Conservation (phyloP, 176 grass and related monocot genomes). For the Aegilops longissima region DNA sequence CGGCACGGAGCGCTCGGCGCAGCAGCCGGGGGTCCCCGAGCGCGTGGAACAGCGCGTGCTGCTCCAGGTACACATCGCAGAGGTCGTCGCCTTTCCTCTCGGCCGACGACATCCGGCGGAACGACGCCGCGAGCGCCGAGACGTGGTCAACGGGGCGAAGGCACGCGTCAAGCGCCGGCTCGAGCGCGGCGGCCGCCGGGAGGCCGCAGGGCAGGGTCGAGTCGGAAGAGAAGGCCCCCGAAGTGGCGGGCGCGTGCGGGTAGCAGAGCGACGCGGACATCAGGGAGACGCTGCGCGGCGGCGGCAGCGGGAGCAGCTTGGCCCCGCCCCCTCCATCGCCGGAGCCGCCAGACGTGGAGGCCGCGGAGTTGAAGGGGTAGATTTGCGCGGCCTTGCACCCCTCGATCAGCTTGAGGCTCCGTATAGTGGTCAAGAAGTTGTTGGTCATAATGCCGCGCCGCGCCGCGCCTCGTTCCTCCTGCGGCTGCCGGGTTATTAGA, state of each 20-base stretch:
- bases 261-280: slow-evolving; percentile 53
- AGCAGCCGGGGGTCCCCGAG: slow-evolving; percentile 64
- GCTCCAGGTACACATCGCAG: slow-evolving; percentile 87
- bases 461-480: neutral
- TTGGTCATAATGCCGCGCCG: slow-evolving; percentile 61
- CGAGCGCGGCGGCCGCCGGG: slow-evolving; percentile 55
- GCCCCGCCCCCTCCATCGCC: slow-evolving; percentile 26
- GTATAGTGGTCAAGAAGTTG: slow-evolving; percentile 90
- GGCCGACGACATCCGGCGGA: slow-evolving; percentile 42
- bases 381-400: slow-evolving; percentile 78
- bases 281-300: slow-evolving; percentile 49
- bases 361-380: slow-evolving; percentile 48
- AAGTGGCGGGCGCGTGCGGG: slow-evolving; percentile 45
- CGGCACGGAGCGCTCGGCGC: slow-evolving; percentile 60
- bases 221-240: slow-evolving; percentile 42
- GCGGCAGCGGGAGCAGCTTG: slow-evolving; percentile 31
- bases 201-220: slow-evolving; percentile 79
- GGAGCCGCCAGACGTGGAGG: slow-evolving; percentile 46
- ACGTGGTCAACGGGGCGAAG: slow-evolving; percentile 81
- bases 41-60: slow-evolving; percentile 68
- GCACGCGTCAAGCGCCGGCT: slow-evolving; percentile 66
- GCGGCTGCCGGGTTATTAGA: neutral
- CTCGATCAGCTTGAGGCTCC: slow-evolving; percentile 89
- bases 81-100: slow-evolving; percentile 27
- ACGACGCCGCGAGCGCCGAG: slow-evolving; percentile 55